Conservation (phyloP, 1,139 yeast genomes). For the Lodderomyces pseudojiufengensis region DNA sequence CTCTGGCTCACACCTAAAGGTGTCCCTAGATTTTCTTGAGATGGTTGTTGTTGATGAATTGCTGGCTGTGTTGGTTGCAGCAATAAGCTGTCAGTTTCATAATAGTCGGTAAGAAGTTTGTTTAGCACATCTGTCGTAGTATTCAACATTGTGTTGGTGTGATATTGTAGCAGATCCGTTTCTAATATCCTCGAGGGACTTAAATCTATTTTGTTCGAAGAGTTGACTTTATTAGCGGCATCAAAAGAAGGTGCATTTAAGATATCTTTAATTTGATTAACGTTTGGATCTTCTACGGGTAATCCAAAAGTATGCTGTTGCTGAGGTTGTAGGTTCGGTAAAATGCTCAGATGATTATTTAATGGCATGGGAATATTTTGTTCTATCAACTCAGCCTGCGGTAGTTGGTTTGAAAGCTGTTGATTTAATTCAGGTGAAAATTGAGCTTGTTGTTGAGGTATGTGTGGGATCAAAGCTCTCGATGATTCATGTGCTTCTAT, state of each 20-base stretch:
- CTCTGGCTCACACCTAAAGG: background rate
- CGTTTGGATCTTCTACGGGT: background rate
- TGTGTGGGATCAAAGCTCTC: background rate
- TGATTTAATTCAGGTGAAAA: background rate
- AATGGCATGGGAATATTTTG: no score
- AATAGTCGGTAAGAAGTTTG: slow-evolving; percentile 19
- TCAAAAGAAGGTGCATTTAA: slow-evolving; percentile 6
- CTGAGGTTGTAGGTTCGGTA: background rate
- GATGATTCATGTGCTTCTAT: background rate
- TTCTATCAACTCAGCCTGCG: no score
- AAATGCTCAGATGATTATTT: no score
- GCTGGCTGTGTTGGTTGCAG: slow-evolving; percentile 5
- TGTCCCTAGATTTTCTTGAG: slow-evolving; percentile 1
- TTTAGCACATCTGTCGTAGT: slow-evolving; percentile 40
- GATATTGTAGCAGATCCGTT: slow-evolving; percentile 7
- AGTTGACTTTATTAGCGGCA: background rate
- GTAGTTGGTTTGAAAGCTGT: no score
- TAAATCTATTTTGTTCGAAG: background rate
- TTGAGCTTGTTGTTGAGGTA: background rate
- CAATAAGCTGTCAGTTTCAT: slow-evolving; percentile 8
- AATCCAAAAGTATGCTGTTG: no score
- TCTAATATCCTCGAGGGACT: slow-evolving; percentile 4
- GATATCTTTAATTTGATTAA: slow-evolving; percentile 6
- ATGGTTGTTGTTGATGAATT: background rate
- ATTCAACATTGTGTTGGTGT: slow-evolving; percentile 25